phyloP scores from a whole-genome alignment of 2,329 filamentous ascomycete genomes.

The Septoria linicola region DNA sequence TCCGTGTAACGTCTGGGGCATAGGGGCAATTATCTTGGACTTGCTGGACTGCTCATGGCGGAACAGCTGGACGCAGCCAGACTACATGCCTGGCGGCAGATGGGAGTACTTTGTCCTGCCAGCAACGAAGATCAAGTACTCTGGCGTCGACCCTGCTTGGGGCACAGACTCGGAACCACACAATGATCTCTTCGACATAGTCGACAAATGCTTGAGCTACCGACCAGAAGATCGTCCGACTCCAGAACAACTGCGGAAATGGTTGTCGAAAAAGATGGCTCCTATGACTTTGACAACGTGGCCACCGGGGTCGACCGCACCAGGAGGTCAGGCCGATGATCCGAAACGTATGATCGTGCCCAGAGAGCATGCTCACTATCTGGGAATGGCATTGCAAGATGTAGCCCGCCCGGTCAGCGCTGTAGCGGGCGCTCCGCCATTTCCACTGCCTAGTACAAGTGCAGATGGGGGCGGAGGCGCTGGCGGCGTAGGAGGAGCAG shows the following conservation, averaged over 20 bases:
- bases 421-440: too few species aligned
- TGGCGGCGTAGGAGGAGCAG: too few species aligned
- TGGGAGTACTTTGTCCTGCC: not conserved
- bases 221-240: constrained; percentile 14
- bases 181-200: constrained; percentile 5
- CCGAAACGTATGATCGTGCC: not conserved
- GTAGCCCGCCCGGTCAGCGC: too few species aligned
- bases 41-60: not conserved
- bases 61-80: not conserved
- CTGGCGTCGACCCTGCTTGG: not conserved
- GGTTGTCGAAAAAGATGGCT: constrained; percentile 1
- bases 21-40: constrained; percentile 15
- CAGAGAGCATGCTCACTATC: not conserved
- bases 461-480: too few species aligned
- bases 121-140: not conserved
- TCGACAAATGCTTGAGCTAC: constrained; percentile 13
- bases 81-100: constrained; percentile 7
- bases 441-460: too few species aligned
- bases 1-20: constrained; percentile 22
- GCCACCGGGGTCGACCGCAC: too few species aligned
- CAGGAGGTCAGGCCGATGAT: too few species aligned
- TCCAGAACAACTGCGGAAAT: not conserved
- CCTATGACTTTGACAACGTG: too few species aligned
- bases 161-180: too few species aligned
- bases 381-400: too few species aligned